Evolutionary conservation across 2,329 filamentous ascomycete species (phyloP), one percentile per base, ranked within the genome.

Genomic region (Monosporascus ibericus): DNA sequence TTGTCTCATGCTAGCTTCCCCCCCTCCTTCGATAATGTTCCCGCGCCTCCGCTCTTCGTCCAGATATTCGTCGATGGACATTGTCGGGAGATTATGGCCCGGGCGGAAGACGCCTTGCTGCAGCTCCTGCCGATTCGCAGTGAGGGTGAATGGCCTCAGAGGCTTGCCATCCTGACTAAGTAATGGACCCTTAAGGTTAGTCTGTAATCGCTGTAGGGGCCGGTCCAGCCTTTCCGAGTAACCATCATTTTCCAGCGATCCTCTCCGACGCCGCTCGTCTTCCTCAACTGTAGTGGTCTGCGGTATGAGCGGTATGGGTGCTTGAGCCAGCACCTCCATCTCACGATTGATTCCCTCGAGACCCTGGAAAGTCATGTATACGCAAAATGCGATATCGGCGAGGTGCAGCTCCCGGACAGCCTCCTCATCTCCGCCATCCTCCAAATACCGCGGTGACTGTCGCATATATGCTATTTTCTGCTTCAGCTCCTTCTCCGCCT

Each of bases 11-110:
- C 85, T 88, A 58, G 86, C 82, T 63, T 88, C 88, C 18, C 92
- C 92, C 30, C 91, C 91, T 37, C 92, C 94, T 65, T 96, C 88
- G 51, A 97, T 89, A 53, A 99, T 92, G 20, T 90, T 90, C 17
- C 94, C 94, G 56, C 88, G 78, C 59, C 82, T 80, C 65, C 81
- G 81, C 74, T 97, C 94, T 70, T 97, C 92, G 49, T 95, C 94
- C 17, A 99, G 76, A 65, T 97, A 99, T 73, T 99, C 94, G 62
- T 99, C 94, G 56, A 99, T 96, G 1, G 84, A 89, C 94, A 99
- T 97, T 3, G 94, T 97, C 1, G 94, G 94, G 53, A 99, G 74
- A 70, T 90, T 96, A 68, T 99, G 94, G 7, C 94, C 90, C 0
- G 90, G 84, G 51, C 89, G 81, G 71, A 99, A 99, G 0, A 99